A percentile compares a stretch with the other conserved stretches of the same genome.
phyloP scores from a whole-genome alignment of 2,329 filamentous ascomycete genomes.

The Pseudocercospora crystallina region DNA sequence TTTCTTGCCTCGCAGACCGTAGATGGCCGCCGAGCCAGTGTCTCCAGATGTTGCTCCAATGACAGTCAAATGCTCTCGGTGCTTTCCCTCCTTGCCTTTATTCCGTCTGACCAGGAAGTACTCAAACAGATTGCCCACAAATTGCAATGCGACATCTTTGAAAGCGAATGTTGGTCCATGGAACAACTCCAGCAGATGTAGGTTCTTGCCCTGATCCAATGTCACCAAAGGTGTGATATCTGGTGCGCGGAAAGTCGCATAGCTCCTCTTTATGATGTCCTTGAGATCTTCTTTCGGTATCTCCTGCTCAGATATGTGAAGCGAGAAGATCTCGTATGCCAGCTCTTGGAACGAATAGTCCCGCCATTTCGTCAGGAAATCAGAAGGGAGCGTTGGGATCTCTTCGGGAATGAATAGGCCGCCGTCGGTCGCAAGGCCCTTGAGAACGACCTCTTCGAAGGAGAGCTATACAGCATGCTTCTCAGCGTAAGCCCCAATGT shows the following conservation, averaged over 20 bases:
- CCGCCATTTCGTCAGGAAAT: conserved; percentile 71
- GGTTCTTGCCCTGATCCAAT: conserved; percentile 68
- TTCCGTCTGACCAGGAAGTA: conserved; percentile 79
- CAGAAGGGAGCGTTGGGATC: conserved; percentile 63
- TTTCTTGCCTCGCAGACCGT: conserved; percentile 90
- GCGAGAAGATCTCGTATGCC: conserved; percentile 78
- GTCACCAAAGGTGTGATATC: conserved; percentile 77
- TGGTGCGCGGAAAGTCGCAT: conserved; percentile 80
- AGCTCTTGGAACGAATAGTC: conserved; percentile 77
- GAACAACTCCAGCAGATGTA: conserved; percentile 90
- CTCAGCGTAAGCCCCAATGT: conserved; percentile 34
- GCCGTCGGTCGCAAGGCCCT: conserved; percentile 81
- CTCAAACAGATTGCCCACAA: conserved; percentile 93
- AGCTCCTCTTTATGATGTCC: conserved; percentile 78
- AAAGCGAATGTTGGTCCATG: conserved; percentile 95
- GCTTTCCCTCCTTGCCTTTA: conserved; percentile 59
- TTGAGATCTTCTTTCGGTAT: conserved; percentile 79
- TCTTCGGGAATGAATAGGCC: conserved; percentile 87
- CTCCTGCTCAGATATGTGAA: conserved; percentile 82
- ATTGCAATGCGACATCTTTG: conserved; percentile 92
- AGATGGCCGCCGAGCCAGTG: conserved; percentile 93
- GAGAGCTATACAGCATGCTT: conserved; percentile 60
- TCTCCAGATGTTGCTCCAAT: conserved; percentile 85
- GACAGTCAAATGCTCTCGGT: conserved; percentile 78
- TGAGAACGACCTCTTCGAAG: conserved; percentile 87